These are phyloP conservation scores for Aureobasidium melanogenum DNA, from an alignment of 2,329 filamentous ascomycete species.

Conservation along the genomic window DNA sequence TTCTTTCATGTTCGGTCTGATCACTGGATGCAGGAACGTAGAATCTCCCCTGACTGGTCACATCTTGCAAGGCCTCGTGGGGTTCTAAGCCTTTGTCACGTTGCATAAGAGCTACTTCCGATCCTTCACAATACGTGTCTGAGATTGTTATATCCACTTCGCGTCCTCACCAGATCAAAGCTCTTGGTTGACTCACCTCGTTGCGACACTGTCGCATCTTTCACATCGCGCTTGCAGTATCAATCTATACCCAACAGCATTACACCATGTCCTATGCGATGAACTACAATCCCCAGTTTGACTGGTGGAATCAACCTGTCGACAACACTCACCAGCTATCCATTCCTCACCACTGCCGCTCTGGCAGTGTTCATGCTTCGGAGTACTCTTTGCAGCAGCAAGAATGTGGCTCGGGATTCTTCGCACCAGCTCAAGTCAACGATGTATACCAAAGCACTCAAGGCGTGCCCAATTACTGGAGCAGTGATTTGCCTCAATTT, in stretches of 20 bases:
- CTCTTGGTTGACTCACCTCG: not conserved
- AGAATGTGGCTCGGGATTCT: not conserved
- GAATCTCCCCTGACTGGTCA: not conserved
- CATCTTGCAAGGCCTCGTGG: not conserved
- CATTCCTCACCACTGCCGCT: not conserved
- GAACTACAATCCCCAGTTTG: not conserved
- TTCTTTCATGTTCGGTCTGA: not conserved
- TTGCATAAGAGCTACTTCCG: not conserved
- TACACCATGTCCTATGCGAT: not conserved
- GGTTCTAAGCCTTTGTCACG: not conserved
- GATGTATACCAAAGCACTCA: not conserved
- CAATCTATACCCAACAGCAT: not conserved
- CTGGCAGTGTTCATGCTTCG: not conserved
- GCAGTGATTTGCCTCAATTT: not conserved
- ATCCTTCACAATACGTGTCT: not conserved
- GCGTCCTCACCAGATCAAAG: not conserved
- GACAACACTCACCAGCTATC: not conserved
- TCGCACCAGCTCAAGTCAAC: not conserved
- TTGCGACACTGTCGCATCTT: constrained; percentile 7
- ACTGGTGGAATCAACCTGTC: constrained; percentile 5
- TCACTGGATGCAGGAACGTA: constrained; percentile 2
- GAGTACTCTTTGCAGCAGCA: not conserved
- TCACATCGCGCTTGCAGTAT: not conserved
- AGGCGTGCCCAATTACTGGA: not conserved
- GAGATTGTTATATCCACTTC: constrained; percentile 1